Base-by-base conservation (phyloP, 352 stramenopile species). In the Peronosclerospora sorghi region DNA sequence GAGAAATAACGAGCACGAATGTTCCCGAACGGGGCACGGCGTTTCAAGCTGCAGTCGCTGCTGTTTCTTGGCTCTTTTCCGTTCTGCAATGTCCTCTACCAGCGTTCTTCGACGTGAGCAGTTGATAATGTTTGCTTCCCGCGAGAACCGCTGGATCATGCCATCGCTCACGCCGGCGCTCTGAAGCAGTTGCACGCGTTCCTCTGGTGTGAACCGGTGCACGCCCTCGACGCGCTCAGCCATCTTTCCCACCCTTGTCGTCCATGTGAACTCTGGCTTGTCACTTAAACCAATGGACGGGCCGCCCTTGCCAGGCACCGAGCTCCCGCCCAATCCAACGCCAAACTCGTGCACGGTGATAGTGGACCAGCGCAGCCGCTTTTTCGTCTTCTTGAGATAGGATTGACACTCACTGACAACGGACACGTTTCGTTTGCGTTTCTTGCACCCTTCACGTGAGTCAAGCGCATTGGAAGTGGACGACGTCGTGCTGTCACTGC, bases 61-160 rank as follows among this genome's bases (percentile, higher is more conserved):
- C 19, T 49, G 44, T 32, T 40, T 52, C 56, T 62, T 72, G 41
- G 51, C 61, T 26, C 61, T 38, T 48, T 59, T 62, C 23, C 65
- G 42, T 41, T 56, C 49, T n/a, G 59, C 62, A 8, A 61, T 27
- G 35, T 68, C 50, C 41, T 79, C 70, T 17, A 63, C 45, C 19
- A 75, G 59, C 12, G 70, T 73, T 30, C 64, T 62, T 35, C 68
- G 50, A 4, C 70, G 65, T 13, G 70, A 82, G 45, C 56, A 53
- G 30, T 79, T 67, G 40, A 79, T 82, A 51, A 82, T 82, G 51
- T 74, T 79, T 0, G 70, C 62, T 52, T 82, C 66, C 4, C 70
- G 54, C 20, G 70, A 74, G 61, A 75, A 79, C 14, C 70, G 70
- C 47, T 75, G 51, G 56, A 82, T 82, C 56, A 82, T 82, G 23